Conservation (phyloP, 345 rosid genomes). For the Eucalyptus erythrocorys region DNA sequence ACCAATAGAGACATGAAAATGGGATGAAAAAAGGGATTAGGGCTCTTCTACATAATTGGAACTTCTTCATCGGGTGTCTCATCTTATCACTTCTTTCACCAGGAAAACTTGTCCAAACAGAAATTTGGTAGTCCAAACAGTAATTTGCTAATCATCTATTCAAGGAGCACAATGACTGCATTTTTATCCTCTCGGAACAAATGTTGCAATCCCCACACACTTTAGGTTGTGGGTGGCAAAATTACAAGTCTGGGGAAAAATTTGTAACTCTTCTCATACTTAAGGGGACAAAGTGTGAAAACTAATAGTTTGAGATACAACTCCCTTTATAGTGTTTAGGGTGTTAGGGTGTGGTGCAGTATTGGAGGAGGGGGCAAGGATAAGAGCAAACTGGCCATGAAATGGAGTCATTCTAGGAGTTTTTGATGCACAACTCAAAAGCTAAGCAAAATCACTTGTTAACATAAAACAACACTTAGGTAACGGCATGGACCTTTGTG, state of each 20-base stretch:
- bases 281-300: neutral
- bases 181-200: neutral
- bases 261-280: neutral
- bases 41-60: neutral
- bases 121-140: neutral
- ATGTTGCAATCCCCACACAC: neutral
- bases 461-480: neutral
- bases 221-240: neutral
- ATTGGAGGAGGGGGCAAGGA: neutral
- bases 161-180: neutral
- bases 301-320: neutral
- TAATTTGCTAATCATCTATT: neutral
- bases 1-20: neutral
- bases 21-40: neutral
- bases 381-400: neutral
- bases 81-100: neutral
- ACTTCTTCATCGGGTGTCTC: neutral
- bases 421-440: neutral
- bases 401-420: neutral
- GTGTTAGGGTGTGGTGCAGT: neutral
- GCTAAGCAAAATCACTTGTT: neutral
- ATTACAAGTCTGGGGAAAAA: neutral
- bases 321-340: neutral
- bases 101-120: neutral
- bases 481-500: neutral